Evolutionary conservation across 768 basidiomycete genomes (phyloP), one percentile per base, ranked within the genome.

Genomic region (Jaapia argillacea): DNA sequence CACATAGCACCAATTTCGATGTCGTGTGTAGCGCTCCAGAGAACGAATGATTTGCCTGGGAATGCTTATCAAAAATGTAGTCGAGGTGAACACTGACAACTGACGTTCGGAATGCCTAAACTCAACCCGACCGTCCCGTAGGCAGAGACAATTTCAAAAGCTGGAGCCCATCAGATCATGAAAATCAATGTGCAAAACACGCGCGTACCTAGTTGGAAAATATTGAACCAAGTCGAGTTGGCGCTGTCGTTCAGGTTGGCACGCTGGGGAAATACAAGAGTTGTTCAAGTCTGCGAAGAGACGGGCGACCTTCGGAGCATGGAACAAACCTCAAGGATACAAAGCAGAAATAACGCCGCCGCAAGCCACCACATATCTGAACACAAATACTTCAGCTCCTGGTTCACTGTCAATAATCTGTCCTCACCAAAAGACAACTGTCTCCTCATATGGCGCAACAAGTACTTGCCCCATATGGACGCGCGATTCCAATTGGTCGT

Each of bases 1-100:
- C 60, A 55, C 79, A 81, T 22, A 97, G 52, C 44, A 98, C 78
- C 25, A 98, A 71, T 60, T 98, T 98, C 0, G 91, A 92, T 4
- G 96, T 61, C 0, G 83, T 75, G 13, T 71, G 67, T 46, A 93
- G 79, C 6, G 81, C 76, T 1, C 90, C 93, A 4, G 77, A 75
- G 43, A 97, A 73, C 0, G 87, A 88, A 52, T 77, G 88, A 56
- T 85, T 84, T 57, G 75, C 70, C 91, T 96, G 49, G 28, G 28
- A 10, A 10, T 33, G 28, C 28, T 10, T 33, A 10, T 33, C 10
- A 16, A 16, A 10, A 54, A 49, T 50, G 53, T 36, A 54, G 43
- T 49, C 51, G 47, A 55, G 26, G 3, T n/a, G n/a, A n/a, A n/a
- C n/a, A n/a, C n/a, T n/a, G n/a, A n/a, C n/a, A 12, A 14, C 58